Evolutionary conservation across 2,329 filamentous ascomycete genomes (phyloP).

Genomic region (Sporothrix pseudoabietina): DNA sequence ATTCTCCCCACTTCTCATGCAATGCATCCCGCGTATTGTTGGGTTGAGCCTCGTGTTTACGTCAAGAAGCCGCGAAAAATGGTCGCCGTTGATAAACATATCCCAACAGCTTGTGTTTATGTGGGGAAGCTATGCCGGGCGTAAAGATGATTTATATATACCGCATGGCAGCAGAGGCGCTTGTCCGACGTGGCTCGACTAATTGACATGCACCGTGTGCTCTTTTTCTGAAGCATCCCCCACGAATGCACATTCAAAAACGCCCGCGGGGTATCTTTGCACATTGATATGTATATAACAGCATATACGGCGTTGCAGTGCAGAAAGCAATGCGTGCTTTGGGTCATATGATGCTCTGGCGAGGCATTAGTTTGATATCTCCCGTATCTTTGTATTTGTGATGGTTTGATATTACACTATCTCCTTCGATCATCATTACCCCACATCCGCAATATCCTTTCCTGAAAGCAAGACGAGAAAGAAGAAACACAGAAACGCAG

Average conservation of each 20-base stretch:
- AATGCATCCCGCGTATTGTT: not conserved
- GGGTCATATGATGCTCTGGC: not conserved
- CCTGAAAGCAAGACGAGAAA: not conserved
- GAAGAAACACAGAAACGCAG: not conserved
- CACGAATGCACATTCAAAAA: not conserved
- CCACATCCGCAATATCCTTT: not conserved
- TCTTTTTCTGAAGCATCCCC: not conserved
- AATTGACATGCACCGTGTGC: not conserved
- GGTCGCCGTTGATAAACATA: no score
- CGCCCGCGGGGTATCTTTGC: not conserved
- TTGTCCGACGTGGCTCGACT: not conserved
- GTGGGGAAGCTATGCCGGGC: slow-evolving; percentile 7
- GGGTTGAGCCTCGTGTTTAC: not conserved
- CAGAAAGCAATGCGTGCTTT: not conserved
- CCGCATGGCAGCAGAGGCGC: not conserved
- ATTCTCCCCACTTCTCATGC: not conserved
- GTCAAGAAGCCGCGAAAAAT: no score
- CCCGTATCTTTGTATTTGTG: not conserved
- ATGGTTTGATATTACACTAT: not conserved
- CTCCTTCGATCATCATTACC: slow-evolving; percentile 5
- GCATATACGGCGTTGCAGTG: not conserved
- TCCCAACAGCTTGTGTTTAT: not conserved
- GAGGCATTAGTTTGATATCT: not conserved
- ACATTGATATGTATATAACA: not conserved
- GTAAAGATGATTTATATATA: not conserved